A percentile compares a stretch with the other conserved stretches of the same genome.
Evolutionary conservation across 371 early-diverging fungal species (phyloP).

Genomic region (Lichtheimia hyalospora): DNA sequence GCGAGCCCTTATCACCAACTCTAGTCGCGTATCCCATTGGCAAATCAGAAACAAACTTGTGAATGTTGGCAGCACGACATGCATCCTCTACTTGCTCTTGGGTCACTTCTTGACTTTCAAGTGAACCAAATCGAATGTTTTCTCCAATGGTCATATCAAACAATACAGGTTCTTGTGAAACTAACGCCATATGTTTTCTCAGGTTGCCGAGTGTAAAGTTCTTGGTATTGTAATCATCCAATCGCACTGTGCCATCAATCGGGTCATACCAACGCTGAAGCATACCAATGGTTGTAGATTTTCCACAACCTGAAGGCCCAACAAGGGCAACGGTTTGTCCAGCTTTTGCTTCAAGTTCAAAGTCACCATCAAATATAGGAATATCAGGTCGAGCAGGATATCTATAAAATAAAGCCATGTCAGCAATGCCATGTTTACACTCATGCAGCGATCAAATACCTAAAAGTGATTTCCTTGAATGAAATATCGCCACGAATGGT

Average conservation of each 20-base stretch:
- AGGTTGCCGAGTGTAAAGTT: constrained; percentile 62
- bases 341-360: constrained; percentile 70
- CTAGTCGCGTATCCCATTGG: constrained; percentile 80
- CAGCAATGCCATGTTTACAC: neutral
- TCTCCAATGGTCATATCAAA: constrained; percentile 80
- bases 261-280: constrained; percentile 89
- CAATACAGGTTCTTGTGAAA: constrained; percentile 87
- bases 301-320: constrained; percentile 88
- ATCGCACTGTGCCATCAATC: constrained; percentile 52
- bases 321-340: constrained; percentile 88
- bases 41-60: constrained; percentile 70
- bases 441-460: neutral
- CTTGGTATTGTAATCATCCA: constrained; percentile 71
- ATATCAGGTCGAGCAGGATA: constrained; percentile 83
- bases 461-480: constrained; percentile 68
- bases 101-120: constrained; percentile 42
- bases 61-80: constrained; percentile 72
- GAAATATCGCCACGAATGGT: constrained; percentile 55
- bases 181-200: constrained; percentile 76
- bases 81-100: constrained; percentile 64
- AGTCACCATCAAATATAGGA: constrained; percentile 70
- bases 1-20: constrained; percentile 75
- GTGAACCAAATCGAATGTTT: constrained; percentile 75
- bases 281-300: constrained; percentile 81
- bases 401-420: neutral